Evolutionary conservation across 805 yeast species (phyloP).

Genomic region (Yamadazyma endophytica): DNA sequence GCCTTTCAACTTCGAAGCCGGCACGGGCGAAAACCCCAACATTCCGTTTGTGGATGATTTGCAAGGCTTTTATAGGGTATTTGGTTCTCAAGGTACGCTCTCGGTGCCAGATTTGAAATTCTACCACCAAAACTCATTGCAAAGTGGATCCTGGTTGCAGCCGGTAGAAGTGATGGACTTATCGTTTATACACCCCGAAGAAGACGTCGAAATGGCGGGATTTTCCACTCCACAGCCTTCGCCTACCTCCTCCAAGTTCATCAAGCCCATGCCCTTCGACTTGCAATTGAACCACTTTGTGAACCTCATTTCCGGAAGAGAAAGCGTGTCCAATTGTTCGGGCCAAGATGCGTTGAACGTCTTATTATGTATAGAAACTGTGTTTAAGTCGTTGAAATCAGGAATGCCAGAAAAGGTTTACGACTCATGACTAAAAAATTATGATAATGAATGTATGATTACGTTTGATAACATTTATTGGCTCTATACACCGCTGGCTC

Average conservation of each 20-base stretch:
- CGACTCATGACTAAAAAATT: neutral
- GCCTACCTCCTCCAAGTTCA: conserved; percentile 11
- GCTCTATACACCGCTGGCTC: conserved; percentile 1
- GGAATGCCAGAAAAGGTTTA: conserved; percentile 19
- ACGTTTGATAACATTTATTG: neutral
- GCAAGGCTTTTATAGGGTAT: conserved; percentile 32
- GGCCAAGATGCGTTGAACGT: conserved; percentile 38
- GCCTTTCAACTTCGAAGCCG: conserved; percentile 34
- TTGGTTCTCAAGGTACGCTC: conserved; percentile 36
- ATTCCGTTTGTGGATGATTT: conserved; percentile 25
- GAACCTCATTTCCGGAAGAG: conserved; percentile 25
- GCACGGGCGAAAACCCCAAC: conserved; percentile 38
- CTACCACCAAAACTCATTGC: too few species aligned
- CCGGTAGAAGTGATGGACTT: too few species aligned
- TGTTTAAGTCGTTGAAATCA: conserved; percentile 25
- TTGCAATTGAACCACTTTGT: neutral
- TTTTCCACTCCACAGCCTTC: too few species aligned
- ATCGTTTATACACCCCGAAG: conserved; percentile 6
- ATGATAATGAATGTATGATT: neutral
- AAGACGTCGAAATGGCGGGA: conserved; percentile 10
- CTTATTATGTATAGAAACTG: conserved; percentile 36
- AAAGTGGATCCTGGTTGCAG: too few species aligned
- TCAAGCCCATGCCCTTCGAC: conserved; percentile 5
- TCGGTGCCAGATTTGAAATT: conserved; percentile 34
- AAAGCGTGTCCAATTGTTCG: conserved; percentile 21